These are phyloP conservation scores for Pneumocystis murina DNA, from an alignment of 1,139 yeast species.

Conservation along the genomic window DNA sequence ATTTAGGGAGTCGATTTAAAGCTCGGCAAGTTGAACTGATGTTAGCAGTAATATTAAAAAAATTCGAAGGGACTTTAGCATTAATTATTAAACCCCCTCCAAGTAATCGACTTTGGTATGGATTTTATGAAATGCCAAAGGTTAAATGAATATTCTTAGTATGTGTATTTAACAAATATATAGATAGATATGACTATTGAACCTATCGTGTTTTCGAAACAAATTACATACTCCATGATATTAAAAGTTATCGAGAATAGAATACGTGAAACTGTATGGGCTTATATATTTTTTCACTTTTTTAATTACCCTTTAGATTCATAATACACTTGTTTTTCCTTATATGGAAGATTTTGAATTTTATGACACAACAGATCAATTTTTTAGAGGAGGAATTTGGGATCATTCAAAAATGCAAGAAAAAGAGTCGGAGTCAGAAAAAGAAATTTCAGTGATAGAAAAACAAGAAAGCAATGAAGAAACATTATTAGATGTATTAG, in stretches of 20 bases:
- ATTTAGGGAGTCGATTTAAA: constrained; percentile 60
- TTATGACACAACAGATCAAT: constrained; percentile 45
- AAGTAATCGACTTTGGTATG: constrained; percentile 77
- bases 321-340: constrained; percentile 68
- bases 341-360: constrained; percentile 77
- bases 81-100: constrained; percentile 77
- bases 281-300: not conserved
- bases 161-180: not conserved
- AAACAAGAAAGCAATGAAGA: not conserved
- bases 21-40: constrained; percentile 64
- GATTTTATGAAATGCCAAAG: constrained; percentile 67
- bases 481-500: not conserved
- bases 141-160: not conserved
- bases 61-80: constrained; percentile 58
- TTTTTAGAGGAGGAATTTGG: constrained; percentile 92
- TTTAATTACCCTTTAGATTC: constrained; percentile 22
- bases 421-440: constrained; percentile 6
- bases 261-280: constrained; percentile 47
- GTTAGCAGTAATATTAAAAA: constrained; percentile 53
- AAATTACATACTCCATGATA: constrained; percentile 58
- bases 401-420: constrained; percentile 23
- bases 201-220: constrained; percentile 76
- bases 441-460: not conserved
- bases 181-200: constrained; percentile 42
- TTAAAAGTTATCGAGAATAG: constrained; percentile 67